Base-by-base conservation (phyloP, 2,329 filamentous ascomycete species). In the Zasmidium angulare region DNA sequence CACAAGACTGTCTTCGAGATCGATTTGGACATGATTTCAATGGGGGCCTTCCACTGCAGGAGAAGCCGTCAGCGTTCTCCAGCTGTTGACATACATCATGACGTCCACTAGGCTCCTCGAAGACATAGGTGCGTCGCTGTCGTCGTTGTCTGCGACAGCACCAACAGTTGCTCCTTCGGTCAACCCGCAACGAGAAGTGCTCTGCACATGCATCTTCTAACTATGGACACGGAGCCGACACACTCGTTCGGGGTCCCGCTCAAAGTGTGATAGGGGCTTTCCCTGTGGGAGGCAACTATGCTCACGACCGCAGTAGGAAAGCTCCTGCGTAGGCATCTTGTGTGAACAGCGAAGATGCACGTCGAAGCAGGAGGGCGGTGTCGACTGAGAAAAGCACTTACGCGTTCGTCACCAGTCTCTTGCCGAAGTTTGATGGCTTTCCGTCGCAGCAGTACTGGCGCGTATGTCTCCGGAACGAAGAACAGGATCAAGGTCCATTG, bases 341-440 rank as follows among this genome's bases (percentile, higher is more conserved):
- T n/a, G n/a, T n/a, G n/a, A n/a, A n/a, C n/a, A n/a, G n/a, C n/a
- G n/a, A n/a, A n/a, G n/a, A n/a, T n/a, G n/a, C n/a, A n/a, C n/a
- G n/a, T n/a, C n/a, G n/a, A n/a, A n/a, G n/a, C 7, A 43, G n/a
- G 4, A 19, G 3, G 4, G 36, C 26, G 22, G 29, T 26, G 23
- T 50, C 12, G 49, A 11, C 17, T 29, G 46, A 46, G 22, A 19
- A 36, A 14, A 7, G 14, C 17, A 55, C 61, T 50, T 51, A 61
- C 61, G 17, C 57, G 48, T 29, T 60, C 81, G 66, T 96, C 88
- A n/a, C 89, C 89, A 0, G 90, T 96, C 60, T 89, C 85, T 71
- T 86, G 83, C 55, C 92, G 86, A 29, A 92, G 73, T 57, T 79
- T 80, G 55, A 80, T 79, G 2, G 92, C 92, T 72, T 95, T 96